These are phyloP conservation scores for Suillus plorans DNA, from an alignment of 768 basidiomycete genomes.

Conservation along the genomic window DNA sequence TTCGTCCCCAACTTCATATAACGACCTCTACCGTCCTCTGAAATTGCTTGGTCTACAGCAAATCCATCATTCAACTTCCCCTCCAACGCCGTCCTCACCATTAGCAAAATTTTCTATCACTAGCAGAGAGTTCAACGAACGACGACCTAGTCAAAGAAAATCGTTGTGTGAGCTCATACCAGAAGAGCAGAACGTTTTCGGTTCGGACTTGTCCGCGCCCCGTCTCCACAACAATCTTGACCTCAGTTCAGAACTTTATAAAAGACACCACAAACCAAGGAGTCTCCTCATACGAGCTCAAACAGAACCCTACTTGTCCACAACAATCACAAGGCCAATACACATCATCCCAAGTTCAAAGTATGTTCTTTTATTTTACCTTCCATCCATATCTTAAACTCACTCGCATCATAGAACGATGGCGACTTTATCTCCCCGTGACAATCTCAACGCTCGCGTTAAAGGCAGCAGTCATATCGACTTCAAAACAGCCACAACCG, in stretches of 20 bases:
- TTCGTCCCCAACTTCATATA: conserved; percentile 29
- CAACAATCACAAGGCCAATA: conserved; percentile 60
- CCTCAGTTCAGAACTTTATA: conserved; percentile 42
- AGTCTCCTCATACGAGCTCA: conserved; percentile 42
- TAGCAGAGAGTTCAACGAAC: conserved; percentile 10
- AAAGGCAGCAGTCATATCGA: conserved; percentile 84
- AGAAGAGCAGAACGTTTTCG: conserved; percentile 23
- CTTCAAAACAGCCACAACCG: conserved; percentile 97
- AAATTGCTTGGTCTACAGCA: conserved; percentile 6
- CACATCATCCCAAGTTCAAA: conserved; percentile 53
- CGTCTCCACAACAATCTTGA: conserved; percentile 30
- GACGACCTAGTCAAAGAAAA: conserved; percentile 14
- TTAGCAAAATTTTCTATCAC: conserved; percentile 18
- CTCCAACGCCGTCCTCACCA: conserved; percentile 20
- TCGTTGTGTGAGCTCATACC: conserved; percentile 33
- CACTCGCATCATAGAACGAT: conserved; percentile 43
- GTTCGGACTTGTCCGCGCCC: conserved; percentile 35
- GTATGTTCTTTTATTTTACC: conserved; percentile 26
- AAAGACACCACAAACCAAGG: conserved; percentile 65
- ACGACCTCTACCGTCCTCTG: conserved; percentile 16
- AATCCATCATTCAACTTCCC: conserved; percentile 8
- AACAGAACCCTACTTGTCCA: conserved; percentile 59
- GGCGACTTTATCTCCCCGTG: conserved; percentile 57
- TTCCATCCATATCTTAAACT: conserved; percentile 11
- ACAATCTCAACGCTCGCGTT: conserved; percentile 69